These are phyloP conservation scores for Fusarium illudens DNA, from an alignment of 2,329 filamentous ascomycete species.

Conservation along the genomic window DNA sequence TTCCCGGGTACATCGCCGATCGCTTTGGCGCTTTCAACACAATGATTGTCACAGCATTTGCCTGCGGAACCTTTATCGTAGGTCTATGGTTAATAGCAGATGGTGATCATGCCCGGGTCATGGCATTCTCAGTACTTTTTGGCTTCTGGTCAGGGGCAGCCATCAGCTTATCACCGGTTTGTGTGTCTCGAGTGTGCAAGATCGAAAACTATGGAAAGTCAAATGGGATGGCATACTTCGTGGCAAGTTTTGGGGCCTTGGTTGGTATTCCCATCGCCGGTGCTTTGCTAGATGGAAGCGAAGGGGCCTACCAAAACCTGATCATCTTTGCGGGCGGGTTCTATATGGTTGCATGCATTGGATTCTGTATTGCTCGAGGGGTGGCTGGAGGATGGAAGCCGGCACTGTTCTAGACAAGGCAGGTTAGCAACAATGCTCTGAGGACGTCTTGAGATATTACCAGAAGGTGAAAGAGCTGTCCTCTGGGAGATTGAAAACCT, in stretches of 20 bases:
- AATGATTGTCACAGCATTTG: slow-evolving; percentile 10
- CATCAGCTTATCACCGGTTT: slow-evolving; percentile 76
- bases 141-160: slow-evolving; percentile 76
- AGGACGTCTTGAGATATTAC: no score
- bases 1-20: slow-evolving; percentile 49
- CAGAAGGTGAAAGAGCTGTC: no score
- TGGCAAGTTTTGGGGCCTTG: slow-evolving; percentile 68
- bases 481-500: background rate
- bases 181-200: slow-evolving; percentile 73
- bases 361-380: slow-evolving; percentile 11
- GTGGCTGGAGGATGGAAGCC: slow-evolving; percentile 12
- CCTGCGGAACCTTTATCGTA: slow-evolving; percentile 1
- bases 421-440: no score
- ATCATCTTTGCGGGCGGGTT: slow-evolving; percentile 16
- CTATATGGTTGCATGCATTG: slow-evolving; percentile 11
- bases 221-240: slow-evolving; percentile 74
- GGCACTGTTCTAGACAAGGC: background rate
- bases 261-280: slow-evolving; percentile 68
- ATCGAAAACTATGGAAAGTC: slow-evolving; percentile 75
- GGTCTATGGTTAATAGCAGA: slow-evolving; percentile 36
- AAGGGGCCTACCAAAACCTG: background rate
- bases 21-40: slow-evolving; percentile 22
- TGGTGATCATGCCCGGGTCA: slow-evolving; percentile 56
- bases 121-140: slow-evolving; percentile 71
- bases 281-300: slow-evolving; percentile 29